Conservation (phyloP, 257 asterid species). For the Primulina huaijiensis region DNA sequence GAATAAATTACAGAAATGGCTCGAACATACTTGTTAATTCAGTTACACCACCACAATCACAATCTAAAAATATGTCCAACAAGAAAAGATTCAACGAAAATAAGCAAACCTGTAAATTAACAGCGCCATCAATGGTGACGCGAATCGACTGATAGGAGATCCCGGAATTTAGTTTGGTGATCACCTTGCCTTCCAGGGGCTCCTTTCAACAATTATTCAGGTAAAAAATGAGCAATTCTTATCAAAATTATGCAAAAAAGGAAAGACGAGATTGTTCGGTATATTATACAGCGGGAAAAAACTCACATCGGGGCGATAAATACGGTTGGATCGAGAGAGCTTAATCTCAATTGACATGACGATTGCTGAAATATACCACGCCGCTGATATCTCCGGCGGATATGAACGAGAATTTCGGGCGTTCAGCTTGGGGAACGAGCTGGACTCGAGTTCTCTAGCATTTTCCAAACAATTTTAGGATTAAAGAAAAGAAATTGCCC, state of each 20-base stretch:
- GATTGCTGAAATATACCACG: conserved; percentile 1
- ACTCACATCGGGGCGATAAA: conserved; percentile 61
- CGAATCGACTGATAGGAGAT: conserved; percentile 71
- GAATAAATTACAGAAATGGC: background rate
- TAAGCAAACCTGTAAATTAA: conserved; percentile 67
- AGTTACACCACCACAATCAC: background rate
- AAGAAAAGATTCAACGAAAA: background rate
- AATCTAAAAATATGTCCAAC: background rate
- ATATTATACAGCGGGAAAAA: background rate
- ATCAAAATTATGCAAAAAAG: background rate
- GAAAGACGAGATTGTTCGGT: background rate
- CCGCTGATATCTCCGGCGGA: background rate
- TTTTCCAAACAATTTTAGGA: no score
- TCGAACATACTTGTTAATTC: background rate
- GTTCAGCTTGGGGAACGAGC: background rate
- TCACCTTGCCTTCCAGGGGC: conserved; percentile 58
- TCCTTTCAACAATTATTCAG: conserved; percentile 43
- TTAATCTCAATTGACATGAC: conserved; percentile 62
- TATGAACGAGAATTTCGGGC: background rate
- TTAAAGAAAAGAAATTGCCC: no score
- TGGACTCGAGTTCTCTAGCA: background rate
- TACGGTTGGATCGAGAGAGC: conserved; percentile 66
- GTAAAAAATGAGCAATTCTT: background rate
- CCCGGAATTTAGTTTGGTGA: conserved; percentile 48
- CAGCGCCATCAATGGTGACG: conserved; percentile 59